These are phyloP conservation scores for Hemisphaericaspora subhashii DNA, from an alignment of 1,139 yeast species.

Conservation along the genomic window DNA sequence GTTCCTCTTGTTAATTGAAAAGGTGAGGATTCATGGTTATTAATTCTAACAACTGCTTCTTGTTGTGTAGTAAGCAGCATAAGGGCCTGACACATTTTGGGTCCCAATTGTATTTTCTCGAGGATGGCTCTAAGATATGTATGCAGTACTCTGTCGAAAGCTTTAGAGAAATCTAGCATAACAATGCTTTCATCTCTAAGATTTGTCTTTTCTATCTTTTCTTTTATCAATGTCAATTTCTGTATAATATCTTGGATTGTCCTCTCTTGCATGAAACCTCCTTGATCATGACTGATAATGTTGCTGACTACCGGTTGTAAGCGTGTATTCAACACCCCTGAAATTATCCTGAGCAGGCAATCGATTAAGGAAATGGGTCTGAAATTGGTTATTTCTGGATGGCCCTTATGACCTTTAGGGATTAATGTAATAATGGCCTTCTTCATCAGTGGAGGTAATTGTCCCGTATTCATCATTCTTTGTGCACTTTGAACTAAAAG, in stretches of 20 bases:
- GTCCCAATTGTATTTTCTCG: background rate
- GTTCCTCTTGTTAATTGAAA: background rate
- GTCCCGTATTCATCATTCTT: too few species aligned
- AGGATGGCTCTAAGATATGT: background rate
- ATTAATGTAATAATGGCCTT: too few species aligned
- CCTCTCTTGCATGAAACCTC: background rate
- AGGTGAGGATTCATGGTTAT: background rate
- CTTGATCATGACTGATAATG: background rate
- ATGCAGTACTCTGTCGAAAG: conserved; percentile 1
- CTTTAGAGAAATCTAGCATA: conserved; percentile 1
- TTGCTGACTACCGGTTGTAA: background rate
- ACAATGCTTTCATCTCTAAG: background rate
- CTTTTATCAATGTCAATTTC: background rate
- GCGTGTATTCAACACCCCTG: background rate
- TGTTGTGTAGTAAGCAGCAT: conserved; percentile 1
- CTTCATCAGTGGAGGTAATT: too few species aligned
- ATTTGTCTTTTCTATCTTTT: background rate
- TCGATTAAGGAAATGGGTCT: background rate
- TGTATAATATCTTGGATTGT: background rate
- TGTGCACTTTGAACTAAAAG: background rate
- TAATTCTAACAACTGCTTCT: background rate
- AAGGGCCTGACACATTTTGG: background rate
- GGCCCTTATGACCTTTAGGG: too few species aligned
- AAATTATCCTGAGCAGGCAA: background rate
- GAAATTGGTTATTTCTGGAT: background rate